Percentiles rank a stretch among this genome's conserved stretches.
Evolutionary conservation across 306 rosid species (phyloP).

Genomic region (Vigna reflexopilosa): DNA sequence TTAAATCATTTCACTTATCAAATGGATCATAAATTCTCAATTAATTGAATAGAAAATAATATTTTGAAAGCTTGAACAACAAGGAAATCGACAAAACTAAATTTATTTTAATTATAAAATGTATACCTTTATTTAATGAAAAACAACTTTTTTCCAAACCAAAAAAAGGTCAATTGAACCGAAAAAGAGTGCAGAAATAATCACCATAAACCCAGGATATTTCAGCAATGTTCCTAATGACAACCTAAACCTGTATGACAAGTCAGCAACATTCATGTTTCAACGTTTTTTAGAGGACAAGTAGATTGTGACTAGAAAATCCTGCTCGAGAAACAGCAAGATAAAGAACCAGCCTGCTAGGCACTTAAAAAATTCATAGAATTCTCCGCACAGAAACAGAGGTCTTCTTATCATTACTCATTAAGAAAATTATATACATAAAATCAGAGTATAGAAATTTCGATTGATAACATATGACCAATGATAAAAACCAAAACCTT

Average conservation of each 20-base stretch:
- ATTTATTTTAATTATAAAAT: too few relatives aligned
- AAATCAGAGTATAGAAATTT: constrained; percentile 4
- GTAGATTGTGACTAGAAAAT: not conserved
- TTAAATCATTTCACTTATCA: too few relatives aligned
- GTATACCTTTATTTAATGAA: too few relatives aligned
- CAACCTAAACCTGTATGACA: constrained; percentile 12
- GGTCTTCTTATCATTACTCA: constrained; percentile 22
- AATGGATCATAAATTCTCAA: too few relatives aligned
- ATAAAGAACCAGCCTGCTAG: not conserved
- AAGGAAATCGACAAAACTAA: too few relatives aligned
- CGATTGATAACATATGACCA: constrained; percentile 17
- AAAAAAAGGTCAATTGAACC: too few relatives aligned
- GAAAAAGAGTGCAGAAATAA: not conserved
- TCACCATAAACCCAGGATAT: not conserved
- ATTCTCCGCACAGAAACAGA: constrained; percentile 7
- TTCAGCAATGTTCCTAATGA: not conserved
- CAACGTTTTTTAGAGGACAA: not conserved
- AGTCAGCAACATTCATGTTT: not conserved
- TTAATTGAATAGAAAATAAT: too few relatives aligned
- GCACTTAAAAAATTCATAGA: not conserved
- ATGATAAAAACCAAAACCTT: constrained; percentile 39
- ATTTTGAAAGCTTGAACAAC: too few relatives aligned
- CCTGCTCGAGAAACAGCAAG: constrained; percentile 22
- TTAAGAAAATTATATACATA: constrained; percentile 19
- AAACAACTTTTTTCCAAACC: too few relatives aligned